Conservation (phyloP, 83 land plant species). For the Larix sibirica region DNA sequence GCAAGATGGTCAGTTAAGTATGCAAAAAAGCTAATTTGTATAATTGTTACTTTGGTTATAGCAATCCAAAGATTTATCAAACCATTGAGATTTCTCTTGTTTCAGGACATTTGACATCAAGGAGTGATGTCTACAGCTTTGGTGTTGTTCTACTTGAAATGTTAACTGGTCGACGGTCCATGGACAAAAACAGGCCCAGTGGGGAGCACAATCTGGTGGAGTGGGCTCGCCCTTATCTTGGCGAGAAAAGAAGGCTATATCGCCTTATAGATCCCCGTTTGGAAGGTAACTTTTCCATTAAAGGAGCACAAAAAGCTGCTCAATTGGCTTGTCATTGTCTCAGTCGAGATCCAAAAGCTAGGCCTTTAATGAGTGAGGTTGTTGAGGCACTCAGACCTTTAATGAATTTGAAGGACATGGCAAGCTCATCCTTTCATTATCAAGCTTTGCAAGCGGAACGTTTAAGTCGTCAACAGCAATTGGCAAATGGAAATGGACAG, state of each 20-base stretch:
- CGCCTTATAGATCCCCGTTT: constrained; percentile 55
- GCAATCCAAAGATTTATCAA: background rate
- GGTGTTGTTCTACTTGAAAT: constrained; percentile 61
- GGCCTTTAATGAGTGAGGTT: constrained; percentile 57
- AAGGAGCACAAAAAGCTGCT: constrained; percentile 54
- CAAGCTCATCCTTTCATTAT: constrained; percentile 57
- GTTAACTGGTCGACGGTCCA: constrained; percentile 54
- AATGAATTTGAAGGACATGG: constrained; percentile 67
- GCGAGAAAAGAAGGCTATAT: constrained; percentile 38
- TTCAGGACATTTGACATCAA: constrained; percentile 44
- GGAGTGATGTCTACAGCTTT: constrained; percentile 64
- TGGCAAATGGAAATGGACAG: constrained; percentile 14
- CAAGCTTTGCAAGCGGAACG: constrained; percentile 62
- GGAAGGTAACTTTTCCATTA: constrained; percentile 51
- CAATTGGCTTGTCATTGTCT: constrained; percentile 46
- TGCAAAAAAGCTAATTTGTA: too few species aligned
- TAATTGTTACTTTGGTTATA: too few species aligned
- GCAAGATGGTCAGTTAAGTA: background rate
- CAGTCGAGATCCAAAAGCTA: constrained; percentile 40
- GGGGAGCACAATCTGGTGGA: constrained; percentile 56
- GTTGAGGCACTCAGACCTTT: constrained; percentile 48
- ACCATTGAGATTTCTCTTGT: background rate
- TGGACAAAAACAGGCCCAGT: constrained; percentile 55
- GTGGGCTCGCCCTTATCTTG: constrained; percentile 55
- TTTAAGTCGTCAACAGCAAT: constrained; percentile 9